Evolutionary conservation across 139 green algal genomes (phyloP).

Genomic region (Pleodorina starrii): DNA sequence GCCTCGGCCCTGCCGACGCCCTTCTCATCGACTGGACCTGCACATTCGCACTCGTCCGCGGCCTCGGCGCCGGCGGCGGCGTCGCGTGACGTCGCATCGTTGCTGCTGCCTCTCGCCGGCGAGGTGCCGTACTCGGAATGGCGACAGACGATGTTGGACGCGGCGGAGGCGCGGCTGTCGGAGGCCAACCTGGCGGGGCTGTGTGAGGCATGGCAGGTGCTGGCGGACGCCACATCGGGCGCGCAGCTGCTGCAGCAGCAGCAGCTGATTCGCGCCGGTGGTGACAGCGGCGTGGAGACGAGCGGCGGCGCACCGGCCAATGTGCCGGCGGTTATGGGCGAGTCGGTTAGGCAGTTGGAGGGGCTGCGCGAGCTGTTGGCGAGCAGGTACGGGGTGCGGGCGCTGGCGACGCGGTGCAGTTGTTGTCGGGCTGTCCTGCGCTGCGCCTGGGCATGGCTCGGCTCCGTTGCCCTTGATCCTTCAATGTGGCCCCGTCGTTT

Average conservation of each 20-base stretch:
- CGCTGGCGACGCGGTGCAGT: no score
- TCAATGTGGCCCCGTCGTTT: no score
- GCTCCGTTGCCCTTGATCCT: no score
- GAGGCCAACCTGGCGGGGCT: neutral
- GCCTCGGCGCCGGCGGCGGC: neutral
- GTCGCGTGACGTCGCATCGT: neutral
- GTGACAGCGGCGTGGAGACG: no score
- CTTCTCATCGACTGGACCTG: no score
- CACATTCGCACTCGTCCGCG: no score
- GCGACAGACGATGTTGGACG: slow-evolving; percentile 3
- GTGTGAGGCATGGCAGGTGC: slow-evolving; percentile 39
- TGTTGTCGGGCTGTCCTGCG: no score
- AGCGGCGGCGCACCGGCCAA: no score
- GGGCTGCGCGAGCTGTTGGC: slow-evolving; percentile 12
- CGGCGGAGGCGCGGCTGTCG: slow-evolving; percentile 14
- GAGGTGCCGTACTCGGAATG: slow-evolving; percentile 5
- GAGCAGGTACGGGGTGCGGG: neutral
- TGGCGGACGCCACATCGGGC: slow-evolving; percentile 7
- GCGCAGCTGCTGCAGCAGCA: slow-evolving; percentile 3
- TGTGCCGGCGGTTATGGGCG: neutral
- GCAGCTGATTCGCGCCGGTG: no score
- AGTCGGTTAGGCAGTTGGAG: neutral
- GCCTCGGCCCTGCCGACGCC: no score
- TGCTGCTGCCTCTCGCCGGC: neutral
- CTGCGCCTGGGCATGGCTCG: no score